These are phyloP conservation scores for Globisporangium solare DNA, from an alignment of 352 stramenopile species.

Conservation along the genomic window DNA sequence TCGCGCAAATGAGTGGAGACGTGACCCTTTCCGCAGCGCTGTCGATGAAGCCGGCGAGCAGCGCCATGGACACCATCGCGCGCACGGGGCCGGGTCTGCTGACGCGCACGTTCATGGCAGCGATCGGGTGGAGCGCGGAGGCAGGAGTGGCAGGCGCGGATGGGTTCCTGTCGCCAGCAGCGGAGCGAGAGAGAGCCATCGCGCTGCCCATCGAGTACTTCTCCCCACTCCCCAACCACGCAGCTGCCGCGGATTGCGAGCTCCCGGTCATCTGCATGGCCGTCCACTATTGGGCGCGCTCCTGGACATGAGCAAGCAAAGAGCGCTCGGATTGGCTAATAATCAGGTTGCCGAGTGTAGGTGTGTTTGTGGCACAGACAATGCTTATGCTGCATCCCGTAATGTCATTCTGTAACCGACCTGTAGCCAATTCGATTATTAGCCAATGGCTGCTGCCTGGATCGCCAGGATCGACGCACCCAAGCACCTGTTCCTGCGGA, in stretches of 20 bases:
- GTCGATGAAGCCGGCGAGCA: background rate
- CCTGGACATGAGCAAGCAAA: constrained; percentile 22
- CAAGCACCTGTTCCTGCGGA: background rate
- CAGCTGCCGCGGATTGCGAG: background rate
- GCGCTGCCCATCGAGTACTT: constrained; percentile 29
- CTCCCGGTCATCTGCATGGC: constrained; percentile 14
- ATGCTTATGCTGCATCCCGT: no score
- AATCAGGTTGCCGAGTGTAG: background rate
- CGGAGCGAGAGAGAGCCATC: constrained; percentile 17
- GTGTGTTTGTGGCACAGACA: no score
- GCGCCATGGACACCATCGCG: constrained; percentile 39
- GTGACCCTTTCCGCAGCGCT: background rate
- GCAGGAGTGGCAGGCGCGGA: background rate
- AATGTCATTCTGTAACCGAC: background rate
- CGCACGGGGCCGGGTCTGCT: constrained; percentile 47
- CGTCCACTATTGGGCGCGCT: constrained; percentile 44
- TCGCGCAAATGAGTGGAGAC: constrained; percentile 23
- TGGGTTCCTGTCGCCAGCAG: constrained; percentile 21
- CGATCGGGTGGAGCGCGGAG: constrained; percentile 25
- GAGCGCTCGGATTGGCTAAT: background rate
- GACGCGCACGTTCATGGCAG: constrained; percentile 45
- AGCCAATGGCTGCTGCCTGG: no score
- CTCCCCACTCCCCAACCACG: constrained; percentile 40
- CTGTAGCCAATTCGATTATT: no score
- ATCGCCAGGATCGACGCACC: no score